phyloP scores from a whole-genome alignment of 2,329 filamentous ascomycete genomes.

The Paracoccidioides lutzii region DNA sequence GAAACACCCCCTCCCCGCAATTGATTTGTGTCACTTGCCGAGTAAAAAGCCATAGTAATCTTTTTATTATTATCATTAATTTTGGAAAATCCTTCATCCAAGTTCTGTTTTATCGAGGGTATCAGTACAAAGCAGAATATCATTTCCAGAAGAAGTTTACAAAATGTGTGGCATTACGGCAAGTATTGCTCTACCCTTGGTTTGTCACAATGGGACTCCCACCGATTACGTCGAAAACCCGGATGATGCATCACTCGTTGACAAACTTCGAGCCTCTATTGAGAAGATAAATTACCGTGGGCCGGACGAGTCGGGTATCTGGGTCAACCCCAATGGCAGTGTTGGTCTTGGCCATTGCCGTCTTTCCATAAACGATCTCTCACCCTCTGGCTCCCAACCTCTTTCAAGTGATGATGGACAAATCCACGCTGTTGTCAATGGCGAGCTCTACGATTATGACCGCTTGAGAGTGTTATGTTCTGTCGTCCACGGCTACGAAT shows the following conservation, averaged over 20 bases:
- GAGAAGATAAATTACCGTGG: constrained; percentile 34
- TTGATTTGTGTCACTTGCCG: too few species aligned
- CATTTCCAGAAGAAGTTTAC: not conserved
- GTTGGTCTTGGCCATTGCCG: constrained; percentile 38
- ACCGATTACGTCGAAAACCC: not conserved
- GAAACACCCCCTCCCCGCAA: too few species aligned
- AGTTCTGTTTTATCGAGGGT: not conserved
- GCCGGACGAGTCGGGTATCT: constrained; percentile 34
- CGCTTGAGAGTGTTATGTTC: constrained; percentile 27
- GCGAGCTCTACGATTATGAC: constrained; percentile 46
- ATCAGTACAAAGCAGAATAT: not conserved
- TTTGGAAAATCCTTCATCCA: too few species aligned
- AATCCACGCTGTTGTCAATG: constrained; percentile 47
- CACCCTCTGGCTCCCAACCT: constrained; percentile 36
- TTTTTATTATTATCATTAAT: too few species aligned
- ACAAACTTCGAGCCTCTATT: constrained; percentile 11
- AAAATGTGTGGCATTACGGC: constrained; percentile 1
- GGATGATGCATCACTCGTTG: not conserved
- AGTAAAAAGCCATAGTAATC: too few species aligned
- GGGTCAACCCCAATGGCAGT: constrained; percentile 33
- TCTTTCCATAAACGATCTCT: constrained; percentile 43
- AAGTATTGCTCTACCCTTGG: not conserved
- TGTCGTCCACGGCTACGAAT: constrained; percentile 29
- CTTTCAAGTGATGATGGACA: constrained; percentile 26
- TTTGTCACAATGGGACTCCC: not conserved